These are phyloP conservation scores for Sungouiozyma ichnusensis DNA, from an alignment of 805 yeast genomes.

Conservation along the genomic window DNA sequence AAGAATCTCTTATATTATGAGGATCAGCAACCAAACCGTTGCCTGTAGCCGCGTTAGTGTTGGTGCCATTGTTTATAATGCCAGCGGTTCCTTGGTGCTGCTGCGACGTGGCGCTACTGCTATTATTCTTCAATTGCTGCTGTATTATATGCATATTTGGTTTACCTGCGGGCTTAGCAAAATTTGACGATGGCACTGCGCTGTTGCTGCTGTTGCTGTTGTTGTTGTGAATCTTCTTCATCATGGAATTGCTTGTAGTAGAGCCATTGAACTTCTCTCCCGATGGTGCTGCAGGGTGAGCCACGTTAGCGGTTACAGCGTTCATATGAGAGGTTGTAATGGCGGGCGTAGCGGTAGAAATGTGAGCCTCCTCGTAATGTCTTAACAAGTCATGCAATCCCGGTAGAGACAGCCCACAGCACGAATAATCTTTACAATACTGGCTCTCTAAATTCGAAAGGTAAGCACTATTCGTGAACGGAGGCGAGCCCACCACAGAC, in stretches of 20 bases:
- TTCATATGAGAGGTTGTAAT: slow-evolving; percentile 19
- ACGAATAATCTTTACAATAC: slow-evolving; percentile 91
- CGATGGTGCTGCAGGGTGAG: not conserved
- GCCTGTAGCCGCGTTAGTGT: not conserved
- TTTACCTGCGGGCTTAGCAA: not conserved
- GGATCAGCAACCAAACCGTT: not conserved
- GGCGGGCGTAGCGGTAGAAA: slow-evolving; percentile 39
- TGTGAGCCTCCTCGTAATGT: slow-evolving; percentile 95
- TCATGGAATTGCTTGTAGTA: not conserved
- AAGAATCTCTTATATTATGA: not conserved
- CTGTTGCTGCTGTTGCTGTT: slow-evolving; percentile 1
- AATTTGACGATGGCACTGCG: slow-evolving; percentile 4
- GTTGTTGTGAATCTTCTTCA: not conserved
- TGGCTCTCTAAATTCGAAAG: slow-evolving; percentile 90
- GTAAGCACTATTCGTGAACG: slow-evolving; percentile 58
- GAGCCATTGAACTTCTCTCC: not conserved
- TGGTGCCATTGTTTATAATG: not conserved
- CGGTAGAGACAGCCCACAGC: slow-evolving; percentile 89
- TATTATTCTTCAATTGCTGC: slow-evolving; percentile 3
- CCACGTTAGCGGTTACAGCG: not conserved
- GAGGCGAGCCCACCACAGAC: slow-evolving; percentile 37
- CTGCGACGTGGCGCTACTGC: not conserved
- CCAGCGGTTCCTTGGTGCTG: not conserved
- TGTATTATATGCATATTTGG: slow-evolving; percentile 5
- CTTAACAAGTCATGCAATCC: slow-evolving; percentile 86